Evolutionary conservation across 176 grass and related monocot genomes (phyloP), one percentile per base, ranked within the genome.

Genomic region (Pharus latifolius): DNA sequence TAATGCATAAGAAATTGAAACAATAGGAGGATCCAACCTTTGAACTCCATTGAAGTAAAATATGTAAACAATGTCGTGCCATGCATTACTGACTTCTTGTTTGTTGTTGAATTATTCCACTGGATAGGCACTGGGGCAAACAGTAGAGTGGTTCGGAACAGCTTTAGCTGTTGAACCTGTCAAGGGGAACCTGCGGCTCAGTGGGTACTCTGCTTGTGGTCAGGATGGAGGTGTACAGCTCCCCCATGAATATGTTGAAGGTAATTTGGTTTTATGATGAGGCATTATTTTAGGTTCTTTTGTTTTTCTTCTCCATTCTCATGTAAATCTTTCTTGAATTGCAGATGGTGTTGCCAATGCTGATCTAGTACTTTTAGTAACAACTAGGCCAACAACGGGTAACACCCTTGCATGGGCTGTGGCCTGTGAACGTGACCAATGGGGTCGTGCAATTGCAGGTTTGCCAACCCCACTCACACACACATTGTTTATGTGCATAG

Each of bases 341-440:
- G 65, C 83, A 96, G 95, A 99, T 53, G 95, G 95, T n/a, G 87
- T 99, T 78, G 82, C 78, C 58, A 78, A 86, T 72, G 82, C 95
- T 31, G 95, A 99, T 85, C 86, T 99, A 80, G 95, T 99, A 70
- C 95, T 99, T 60, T 77, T 99, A 71, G 95, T 99, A 81, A 99
- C 95, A 29, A 99, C 95, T 73, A 88, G 95, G 79, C 95, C 95
- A 15, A 99, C 95, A 41, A 99, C 95, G 49, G 95, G 95, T 35
- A 99, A 99, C 76, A 99, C 95, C 56, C 95, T 99, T 81, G 95
- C 95, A 63, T 99, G 95, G 95, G 95, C 95, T 49, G 95, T 99
- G 55, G 95, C 95, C 47, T 99, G 95, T 34, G 95, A 99, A 70
- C 87, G 95, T 69, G 95, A 99, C 59, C 95, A 99, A 67, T 99